Base-by-base conservation (phyloP, 2,329 filamentous ascomycete genomes). In the Raffaelea albimanens region DNA sequence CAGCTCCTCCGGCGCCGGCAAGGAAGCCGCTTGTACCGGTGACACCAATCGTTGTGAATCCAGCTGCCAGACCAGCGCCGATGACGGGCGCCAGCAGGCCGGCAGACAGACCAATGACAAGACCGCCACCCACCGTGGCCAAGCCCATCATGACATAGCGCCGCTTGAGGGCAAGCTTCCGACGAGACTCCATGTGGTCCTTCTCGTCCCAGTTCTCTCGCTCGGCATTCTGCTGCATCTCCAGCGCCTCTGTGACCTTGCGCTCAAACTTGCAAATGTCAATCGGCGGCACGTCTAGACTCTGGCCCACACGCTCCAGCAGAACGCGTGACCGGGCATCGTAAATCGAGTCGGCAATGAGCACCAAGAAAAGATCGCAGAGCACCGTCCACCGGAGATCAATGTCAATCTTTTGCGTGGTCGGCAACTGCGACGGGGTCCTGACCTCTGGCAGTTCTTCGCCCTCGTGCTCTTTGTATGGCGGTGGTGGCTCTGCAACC, bases 191-290 rank as follows among this genome's bases (percentile, higher is more conserved):
- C 74, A 97, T 88, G 61, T 97, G 89, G 54, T 94, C 87, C 11
- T 93, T 84, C 63, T 98, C 93, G 55, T 96, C 94, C 93, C 93
- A 98, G 53, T 91, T 95, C 66, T 98, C 93, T 59, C 91, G 94
- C 53, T 89, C 85, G 5, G 88, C 87, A 42, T 86, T 82, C 64
- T 97, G 89, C 66, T 97, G 91, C 88, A 98, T 96, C 65, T 98
- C 93, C 20, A 98, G 71, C 1, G 93, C 89, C 65, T 98, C 93
- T 8, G 93, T 96, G 5, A 98, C 88, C 46, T 89, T 84, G 68
- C 96, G 97, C 67, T 98, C 93, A 59, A 98, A 98, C 36, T 88
- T 82, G 65, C 89, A 95, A 49, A 97, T 95, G 55, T 98, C 93
- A 46, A 94, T 72, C 88, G 87, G 95, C 13, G 83, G 76, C 8